phyloP scores from a whole-genome alignment of 306 rosid species.

The Prunus mongolica region DNA sequence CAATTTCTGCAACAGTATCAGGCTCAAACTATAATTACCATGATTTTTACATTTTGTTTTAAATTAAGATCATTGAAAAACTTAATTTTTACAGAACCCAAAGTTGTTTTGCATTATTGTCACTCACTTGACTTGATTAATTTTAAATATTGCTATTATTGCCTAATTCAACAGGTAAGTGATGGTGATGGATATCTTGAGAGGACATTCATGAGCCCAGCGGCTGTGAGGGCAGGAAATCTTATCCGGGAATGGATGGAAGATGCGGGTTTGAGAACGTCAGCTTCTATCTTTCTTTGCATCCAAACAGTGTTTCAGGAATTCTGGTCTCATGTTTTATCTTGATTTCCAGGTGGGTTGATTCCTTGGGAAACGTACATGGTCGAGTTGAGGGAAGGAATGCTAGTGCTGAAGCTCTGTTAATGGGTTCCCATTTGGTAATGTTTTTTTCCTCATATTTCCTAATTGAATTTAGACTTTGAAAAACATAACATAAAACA shows the following conservation, averaged over 20 bases:
- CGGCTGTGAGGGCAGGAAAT: slow-evolving; percentile 62
- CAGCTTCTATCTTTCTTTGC: slow-evolving; percentile 40
- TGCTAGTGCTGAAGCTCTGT: slow-evolving; percentile 59
- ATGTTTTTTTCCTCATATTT: slow-evolving; percentile 3
- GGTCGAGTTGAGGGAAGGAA: slow-evolving; percentile 82
- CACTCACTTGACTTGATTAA: too few species aligned
- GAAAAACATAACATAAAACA: too few species aligned
- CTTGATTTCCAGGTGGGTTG: slow-evolving; percentile 78
- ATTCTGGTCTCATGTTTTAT: slow-evolving; percentile 32
- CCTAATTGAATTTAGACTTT: too few species aligned
- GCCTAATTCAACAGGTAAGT: slow-evolving; percentile 55
- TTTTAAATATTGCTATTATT: slow-evolving; percentile 13
- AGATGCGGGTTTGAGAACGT: slow-evolving; percentile 97
- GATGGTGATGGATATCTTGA: slow-evolving; percentile 74
- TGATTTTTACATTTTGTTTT: too few species aligned
- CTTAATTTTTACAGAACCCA: not conserved
- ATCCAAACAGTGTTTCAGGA: slow-evolving; percentile 11
- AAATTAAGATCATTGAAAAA: not conserved
- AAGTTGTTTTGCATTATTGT: too few species aligned
- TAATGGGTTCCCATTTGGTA: slow-evolving; percentile 92
- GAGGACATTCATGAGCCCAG: slow-evolving; percentile 92
- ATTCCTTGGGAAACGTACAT: slow-evolving; percentile 76
- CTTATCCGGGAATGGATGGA: slow-evolving; percentile 81
- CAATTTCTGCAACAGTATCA: not conserved
- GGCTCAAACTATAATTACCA: not conserved